phyloP scores from a whole-genome alignment of 495 filamentous ascomycete species.

The Lindgomyces ingoldianus region DNA sequence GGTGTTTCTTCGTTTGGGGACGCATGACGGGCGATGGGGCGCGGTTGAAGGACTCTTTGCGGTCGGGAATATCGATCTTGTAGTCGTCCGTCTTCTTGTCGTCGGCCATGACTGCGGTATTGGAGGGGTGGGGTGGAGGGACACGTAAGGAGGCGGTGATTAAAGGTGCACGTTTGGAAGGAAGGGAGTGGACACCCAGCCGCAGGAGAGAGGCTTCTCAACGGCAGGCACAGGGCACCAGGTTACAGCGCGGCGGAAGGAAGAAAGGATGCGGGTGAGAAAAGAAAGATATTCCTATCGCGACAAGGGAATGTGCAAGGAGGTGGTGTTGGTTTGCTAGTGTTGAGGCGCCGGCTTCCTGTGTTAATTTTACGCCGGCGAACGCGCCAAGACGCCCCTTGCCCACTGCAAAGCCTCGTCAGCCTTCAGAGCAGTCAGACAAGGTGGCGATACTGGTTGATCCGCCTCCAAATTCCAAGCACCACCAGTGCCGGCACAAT shows the following conservation, averaged over 20 bases:
- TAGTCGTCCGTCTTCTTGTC: constrained; percentile 77
- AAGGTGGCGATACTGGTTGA: not conserved
- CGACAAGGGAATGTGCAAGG: constrained; percentile 15
- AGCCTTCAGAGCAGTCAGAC: constrained; percentile 1
- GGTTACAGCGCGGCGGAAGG: not conserved
- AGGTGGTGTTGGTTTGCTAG: not conserved
- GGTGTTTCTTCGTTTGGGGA: constrained; percentile 44
- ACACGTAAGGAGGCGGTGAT: constrained; percentile 19
- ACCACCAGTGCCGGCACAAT: not conserved
- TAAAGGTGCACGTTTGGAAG: not conserved
- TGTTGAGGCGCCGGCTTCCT: constrained; percentile 2
- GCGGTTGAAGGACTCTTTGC: constrained; percentile 58
- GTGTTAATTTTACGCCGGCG: constrained; percentile 23
- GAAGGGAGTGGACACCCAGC: constrained; percentile 16
- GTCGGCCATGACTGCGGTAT: constrained; percentile 58
- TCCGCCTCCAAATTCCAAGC: not conserved
- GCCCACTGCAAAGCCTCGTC: constrained; percentile 10
- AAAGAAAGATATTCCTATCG: not conserved
- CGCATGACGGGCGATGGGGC: constrained; percentile 34
- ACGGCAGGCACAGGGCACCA: not conserved
- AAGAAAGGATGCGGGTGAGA: constrained; percentile 4
- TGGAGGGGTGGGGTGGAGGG: constrained; percentile 17
- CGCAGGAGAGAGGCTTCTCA: constrained; percentile 8
- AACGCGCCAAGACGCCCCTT: constrained; percentile 21
- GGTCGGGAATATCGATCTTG: constrained; percentile 51